phyloP scores from a whole-genome alignment of 2,329 filamentous ascomycete species.

The Pseudofabraea citricarpa region DNA sequence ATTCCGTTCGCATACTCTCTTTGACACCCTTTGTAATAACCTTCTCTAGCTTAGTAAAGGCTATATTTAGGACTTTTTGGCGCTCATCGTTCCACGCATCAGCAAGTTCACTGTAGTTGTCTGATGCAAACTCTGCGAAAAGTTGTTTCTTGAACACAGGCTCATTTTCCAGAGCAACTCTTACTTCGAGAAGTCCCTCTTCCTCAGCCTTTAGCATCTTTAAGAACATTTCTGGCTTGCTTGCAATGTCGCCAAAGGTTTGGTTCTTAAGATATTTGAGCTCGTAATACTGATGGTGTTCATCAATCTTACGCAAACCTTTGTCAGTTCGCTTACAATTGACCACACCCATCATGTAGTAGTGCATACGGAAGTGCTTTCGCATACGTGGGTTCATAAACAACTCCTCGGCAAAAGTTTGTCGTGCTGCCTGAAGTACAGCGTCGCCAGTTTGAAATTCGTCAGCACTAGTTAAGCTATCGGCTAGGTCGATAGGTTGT shows the following conservation, averaged over 20 bases:
- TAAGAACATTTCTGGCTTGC: conserved; percentile 82
- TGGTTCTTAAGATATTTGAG: conserved; percentile 95
- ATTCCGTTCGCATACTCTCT: conserved; percentile 88
- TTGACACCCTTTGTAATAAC: conserved; percentile 90
- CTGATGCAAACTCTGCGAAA: conserved; percentile 81
- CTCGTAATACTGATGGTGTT: conserved; percentile 94
- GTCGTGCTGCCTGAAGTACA: conserved; percentile 73
- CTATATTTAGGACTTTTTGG: conserved; percentile 76
- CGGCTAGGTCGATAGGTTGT: conserved; percentile 81
- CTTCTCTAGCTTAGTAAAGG: conserved; percentile 75
- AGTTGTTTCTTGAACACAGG: conserved; percentile 72
- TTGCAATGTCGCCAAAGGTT: conserved; percentile 74
- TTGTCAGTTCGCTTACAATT: conserved; percentile 92
- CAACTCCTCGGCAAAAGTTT: conserved; percentile 89
- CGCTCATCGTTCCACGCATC: conserved; percentile 93
- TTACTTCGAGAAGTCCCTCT: conserved; percentile 85
- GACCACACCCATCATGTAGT: conserved; percentile 78
- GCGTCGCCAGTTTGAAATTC: conserved; percentile 72
- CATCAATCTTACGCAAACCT: conserved; percentile 86
- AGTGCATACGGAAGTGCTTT: conserved; percentile 76
- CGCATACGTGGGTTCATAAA: conserved; percentile 84
- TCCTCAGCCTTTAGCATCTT: conserved; percentile 98
- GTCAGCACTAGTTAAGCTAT: conserved; percentile 64
- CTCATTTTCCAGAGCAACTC: conserved; percentile 70
- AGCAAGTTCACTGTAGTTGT: conserved; percentile 91